phyloP scores from a whole-genome alignment of 2,329 filamentous ascomycete genomes.

The Biscogniauxia mediterranea region DNA sequence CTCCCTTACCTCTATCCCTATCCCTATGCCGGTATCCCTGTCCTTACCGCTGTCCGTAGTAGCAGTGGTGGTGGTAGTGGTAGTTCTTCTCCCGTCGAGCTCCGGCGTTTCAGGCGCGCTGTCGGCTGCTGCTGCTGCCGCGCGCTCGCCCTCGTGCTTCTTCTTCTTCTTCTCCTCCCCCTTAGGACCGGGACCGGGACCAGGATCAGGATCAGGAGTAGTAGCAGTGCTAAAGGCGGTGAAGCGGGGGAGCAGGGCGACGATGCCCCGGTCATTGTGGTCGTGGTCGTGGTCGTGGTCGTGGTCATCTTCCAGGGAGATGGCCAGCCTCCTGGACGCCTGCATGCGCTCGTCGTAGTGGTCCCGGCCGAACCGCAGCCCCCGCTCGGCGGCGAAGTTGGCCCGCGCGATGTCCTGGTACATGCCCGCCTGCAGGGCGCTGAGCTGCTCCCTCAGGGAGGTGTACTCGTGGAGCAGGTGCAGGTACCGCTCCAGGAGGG shows the following conservation, averaged over 20 bases:
- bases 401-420: conserved; percentile 66
- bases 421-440: conserved; percentile 52
- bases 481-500: conserved; percentile 65
- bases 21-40: neutral
- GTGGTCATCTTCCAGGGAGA: conserved; percentile 18
- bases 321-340: conserved; percentile 48
- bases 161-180: too few species aligned
- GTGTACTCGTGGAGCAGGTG: conserved; percentile 66
- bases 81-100: too few species aligned
- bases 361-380: conserved; percentile 65
- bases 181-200: too few species aligned
- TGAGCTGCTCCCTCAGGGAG: conserved; percentile 53
- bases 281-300: neutral
- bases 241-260: conserved; percentile 27
- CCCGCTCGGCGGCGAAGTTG: conserved; percentile 67
- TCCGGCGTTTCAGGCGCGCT: too few species aligned
- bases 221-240: conserved; percentile 12
- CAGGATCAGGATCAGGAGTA: too few species aligned
- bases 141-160: too few species aligned
- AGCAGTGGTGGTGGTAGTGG: too few species aligned
- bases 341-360: conserved; percentile 74
- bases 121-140: too few species aligned
- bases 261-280: too few species aligned
- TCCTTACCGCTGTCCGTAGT: too few species aligned
- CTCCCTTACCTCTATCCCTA: neutral